Evolutionary conservation across 805 yeast species (phyloP), one percentile per base, ranked within the genome.

Genomic region (Yarrowia yakushimensis): DNA sequence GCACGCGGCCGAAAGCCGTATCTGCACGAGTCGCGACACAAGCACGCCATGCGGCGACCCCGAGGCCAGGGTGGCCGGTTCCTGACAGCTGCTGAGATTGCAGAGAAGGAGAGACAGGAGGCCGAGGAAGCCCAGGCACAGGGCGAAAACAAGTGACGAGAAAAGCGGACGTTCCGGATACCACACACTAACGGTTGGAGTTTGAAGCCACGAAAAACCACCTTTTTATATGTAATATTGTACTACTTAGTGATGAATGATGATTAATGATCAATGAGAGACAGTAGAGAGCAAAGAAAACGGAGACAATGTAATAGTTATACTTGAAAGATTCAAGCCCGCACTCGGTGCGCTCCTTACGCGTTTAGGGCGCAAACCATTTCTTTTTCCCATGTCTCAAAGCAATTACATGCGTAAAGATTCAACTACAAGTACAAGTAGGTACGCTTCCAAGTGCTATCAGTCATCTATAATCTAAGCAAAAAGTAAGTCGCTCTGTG

Each of bases 51-150:
- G 99, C 82, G 98, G 72, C 83, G 99, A 73, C 98, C 99, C 15
- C 84, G 99, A 69, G 99, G 99, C 27, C 98, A 94, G 76, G 99
- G 99, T 31, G 99, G 99, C 7, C 80, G 99, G 65, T 94, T 94
- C 68, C 76, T 94, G 64, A 94, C 99, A 0, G 97, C 98, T 13
- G 96, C 97, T 11, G 89, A 83, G 66, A 87, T 82, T 46, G 86
- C 83, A 12, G 86, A 81, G 65, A 76, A 81, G 63, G 87, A 85
- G 57, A 71, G 78, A 60, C 71, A 72, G 64, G 78, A 72, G 60
- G 71, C 66, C 18, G 70, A 65, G 39, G 68, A 55, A 28, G 61
- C 30, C 17, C 30, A 20, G 42, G 43, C 59, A 23, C 41, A 36
- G 43, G 46, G 27, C 25, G 39, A 52, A 20, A 34, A 27, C 27